Percentiles rank a stretch among this genome's conserved stretches.
Conservation (phyloP, 352 stramenopile species). For the Pythium apleroticum region DNA sequence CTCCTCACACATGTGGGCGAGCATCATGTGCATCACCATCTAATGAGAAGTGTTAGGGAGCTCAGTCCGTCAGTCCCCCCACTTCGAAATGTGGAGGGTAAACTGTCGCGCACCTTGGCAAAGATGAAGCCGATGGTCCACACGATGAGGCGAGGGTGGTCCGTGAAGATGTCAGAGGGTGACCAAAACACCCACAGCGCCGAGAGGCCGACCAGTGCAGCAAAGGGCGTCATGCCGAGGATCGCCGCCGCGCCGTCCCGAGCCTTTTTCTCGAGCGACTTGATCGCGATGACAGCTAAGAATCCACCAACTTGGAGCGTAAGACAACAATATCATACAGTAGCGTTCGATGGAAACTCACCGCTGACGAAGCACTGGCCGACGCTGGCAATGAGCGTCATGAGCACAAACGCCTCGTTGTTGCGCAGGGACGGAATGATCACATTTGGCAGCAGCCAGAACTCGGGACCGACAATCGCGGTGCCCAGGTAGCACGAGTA, state of each 20-base stretch:
- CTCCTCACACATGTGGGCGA: constrained; percentile 85
- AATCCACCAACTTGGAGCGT: not conserved
- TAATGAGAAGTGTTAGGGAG: constrained; percentile 21
- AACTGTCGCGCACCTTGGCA: constrained; percentile 53
- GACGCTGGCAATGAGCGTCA: constrained; percentile 62
- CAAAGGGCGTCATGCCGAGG: constrained; percentile 64
- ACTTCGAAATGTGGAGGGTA: not conserved
- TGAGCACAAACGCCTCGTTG: constrained; percentile 76
- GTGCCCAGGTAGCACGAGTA: constrained; percentile 80
- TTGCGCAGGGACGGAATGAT: constrained; percentile 71
- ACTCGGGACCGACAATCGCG: constrained; percentile 50
- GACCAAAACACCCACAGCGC: constrained; percentile 77
- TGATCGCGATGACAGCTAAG: constrained; percentile 62
- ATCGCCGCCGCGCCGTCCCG: constrained; percentile 65
- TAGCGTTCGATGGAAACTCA: constrained; percentile 22
- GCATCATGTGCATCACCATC: constrained; percentile 92
- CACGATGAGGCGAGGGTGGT: constrained; percentile 83
- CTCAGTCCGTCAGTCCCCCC: not conserved
- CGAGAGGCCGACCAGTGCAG: constrained; percentile 65
- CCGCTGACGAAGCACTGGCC: constrained; percentile 76
- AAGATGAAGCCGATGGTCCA: constrained; percentile 84
- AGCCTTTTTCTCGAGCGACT: constrained; percentile 55
- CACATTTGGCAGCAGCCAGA: constrained; percentile 68
- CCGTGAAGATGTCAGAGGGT: constrained; percentile 77
- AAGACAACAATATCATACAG: not conserved